Evolutionary conservation across 192 early-diverging fungal genomes (phyloP).

Genomic region (Spizellomyces sp.): DNA sequence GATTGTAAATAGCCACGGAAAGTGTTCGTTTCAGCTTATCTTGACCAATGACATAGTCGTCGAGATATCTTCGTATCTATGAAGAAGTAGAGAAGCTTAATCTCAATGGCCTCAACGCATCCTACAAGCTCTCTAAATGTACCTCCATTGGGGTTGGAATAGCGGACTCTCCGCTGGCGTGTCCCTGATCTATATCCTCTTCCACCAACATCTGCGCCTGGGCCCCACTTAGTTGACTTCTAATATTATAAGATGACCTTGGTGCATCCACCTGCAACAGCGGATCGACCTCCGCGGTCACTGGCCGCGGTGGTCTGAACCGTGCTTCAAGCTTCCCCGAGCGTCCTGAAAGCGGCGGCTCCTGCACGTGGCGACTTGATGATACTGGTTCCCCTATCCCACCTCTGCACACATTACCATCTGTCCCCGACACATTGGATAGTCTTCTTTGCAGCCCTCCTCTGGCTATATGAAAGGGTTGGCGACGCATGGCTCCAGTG

Average conservation of each 20-base stretch:
- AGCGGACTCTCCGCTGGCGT: neutral
- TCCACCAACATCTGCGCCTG: constrained; percentile 13
- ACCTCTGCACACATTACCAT: no score
- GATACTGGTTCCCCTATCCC: no score
- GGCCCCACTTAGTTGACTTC: constrained; percentile 4
- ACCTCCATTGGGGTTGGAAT: constrained; percentile 16
- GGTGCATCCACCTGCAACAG: neutral
- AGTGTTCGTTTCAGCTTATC: constrained; percentile 80
- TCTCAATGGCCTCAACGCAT: neutral
- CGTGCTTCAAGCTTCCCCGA: no score
- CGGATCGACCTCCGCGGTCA: no score
- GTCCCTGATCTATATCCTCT: constrained; percentile 1
- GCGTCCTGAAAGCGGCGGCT: no score
- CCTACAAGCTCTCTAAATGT: neutral
- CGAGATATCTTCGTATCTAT: constrained; percentile 45
- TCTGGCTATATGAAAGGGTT: no score
- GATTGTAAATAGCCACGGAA: constrained; percentile 84
- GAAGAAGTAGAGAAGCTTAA: no score
- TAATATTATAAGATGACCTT: neutral
- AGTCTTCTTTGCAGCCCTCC: no score
- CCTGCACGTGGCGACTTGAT: no score
- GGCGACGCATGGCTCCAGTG: no score
- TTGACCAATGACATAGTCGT: constrained; percentile 89
- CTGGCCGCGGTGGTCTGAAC: no score
- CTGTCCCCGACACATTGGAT: no score